Evolutionary conservation across 257 asterid genomes (phyloP).

Genomic region (Cynanchum wilfordii): DNA sequence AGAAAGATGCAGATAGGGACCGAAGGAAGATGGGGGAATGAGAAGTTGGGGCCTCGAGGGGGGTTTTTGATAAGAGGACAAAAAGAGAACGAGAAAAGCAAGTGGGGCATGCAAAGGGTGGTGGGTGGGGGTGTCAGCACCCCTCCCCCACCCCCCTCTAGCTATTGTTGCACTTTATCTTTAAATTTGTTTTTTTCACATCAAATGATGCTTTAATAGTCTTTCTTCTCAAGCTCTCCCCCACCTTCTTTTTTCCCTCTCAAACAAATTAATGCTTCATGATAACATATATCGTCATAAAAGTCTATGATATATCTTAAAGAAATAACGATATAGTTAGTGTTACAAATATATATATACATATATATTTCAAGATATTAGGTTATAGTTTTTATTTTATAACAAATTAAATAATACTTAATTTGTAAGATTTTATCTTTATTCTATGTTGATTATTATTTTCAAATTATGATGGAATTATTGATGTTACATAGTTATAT

Average conservation of each 20-base stretch:
- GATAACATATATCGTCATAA: background rate
- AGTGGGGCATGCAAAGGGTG: conserved; percentile 10
- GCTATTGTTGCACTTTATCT: conserved; percentile 23
- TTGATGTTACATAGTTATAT: too few species aligned
- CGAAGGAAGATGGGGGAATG: conserved; percentile 20
- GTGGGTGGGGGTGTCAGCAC: conserved; percentile 20
- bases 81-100: conserved; percentile 43
- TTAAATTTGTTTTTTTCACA: conserved; percentile 31
- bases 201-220: conserved; percentile 32
- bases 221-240: conserved; percentile 35
- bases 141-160: conserved; percentile 18
- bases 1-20: conserved; percentile 19
- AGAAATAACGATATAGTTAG: too few species aligned
- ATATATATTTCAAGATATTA: too few species aligned
- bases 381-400: too few species aligned
- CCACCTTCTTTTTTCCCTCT: background rate
- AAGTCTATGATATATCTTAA: too few species aligned
- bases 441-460: too few species aligned
- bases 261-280: background rate
- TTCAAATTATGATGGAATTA: too few species aligned
- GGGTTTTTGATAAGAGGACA: conserved; percentile 57
- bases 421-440: too few species aligned
- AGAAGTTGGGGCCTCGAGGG: conserved; percentile 16
- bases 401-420: too few species aligned
- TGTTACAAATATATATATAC: too few species aligned